Evolutionary conservation across 306 rosid species (phyloP), one percentile per base, ranked within the genome.

Genomic region (Cucurbita moschata): DNA sequence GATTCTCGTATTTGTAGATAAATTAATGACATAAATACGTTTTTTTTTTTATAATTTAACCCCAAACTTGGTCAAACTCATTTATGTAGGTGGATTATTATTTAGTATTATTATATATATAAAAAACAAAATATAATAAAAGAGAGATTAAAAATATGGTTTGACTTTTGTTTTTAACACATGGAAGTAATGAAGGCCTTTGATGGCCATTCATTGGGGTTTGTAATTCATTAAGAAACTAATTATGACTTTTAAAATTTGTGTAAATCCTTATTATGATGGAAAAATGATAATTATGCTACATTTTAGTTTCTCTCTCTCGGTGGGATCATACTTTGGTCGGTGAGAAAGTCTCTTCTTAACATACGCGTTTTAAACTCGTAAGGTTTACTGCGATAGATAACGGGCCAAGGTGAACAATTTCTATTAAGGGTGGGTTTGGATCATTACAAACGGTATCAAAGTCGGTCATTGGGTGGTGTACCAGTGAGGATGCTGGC

Each of bases 191-290:
- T 66, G 54, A 66, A 44, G 10, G 72, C 6, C 72, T 21, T 44
- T 66, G 54, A 44, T 42, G 54, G 6, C 54, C 52, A 66, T 66
- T 54, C 72, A 66, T 44, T 66, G 72, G 72, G 72, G 23, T 66
- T 19, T 54, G 44, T 66, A 66, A 66, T 66, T 66, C 54, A 19
- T 19, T 19, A 0, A 43, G 18, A 43, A 66, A 10, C 16, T 10
- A 66, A 66, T 66, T 66, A 66, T 66, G 53, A 66, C n/a, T 43
- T 44, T 0, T 1, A 19, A 44, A 66, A 66, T 19, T 19, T 66
- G 54, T 66, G 39, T 66, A 66, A 21, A 18, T 12, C 39, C 30
- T 5, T 10, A 11, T 10, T 66, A 43, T 66, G 38, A 66, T 66
- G 16, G 39, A 43, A 26, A 26, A 26, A 26, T 26, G 26, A 1